phyloP scores from a whole-genome alignment of 345 rosid species.

The Cardamine resedifolia region DNA sequence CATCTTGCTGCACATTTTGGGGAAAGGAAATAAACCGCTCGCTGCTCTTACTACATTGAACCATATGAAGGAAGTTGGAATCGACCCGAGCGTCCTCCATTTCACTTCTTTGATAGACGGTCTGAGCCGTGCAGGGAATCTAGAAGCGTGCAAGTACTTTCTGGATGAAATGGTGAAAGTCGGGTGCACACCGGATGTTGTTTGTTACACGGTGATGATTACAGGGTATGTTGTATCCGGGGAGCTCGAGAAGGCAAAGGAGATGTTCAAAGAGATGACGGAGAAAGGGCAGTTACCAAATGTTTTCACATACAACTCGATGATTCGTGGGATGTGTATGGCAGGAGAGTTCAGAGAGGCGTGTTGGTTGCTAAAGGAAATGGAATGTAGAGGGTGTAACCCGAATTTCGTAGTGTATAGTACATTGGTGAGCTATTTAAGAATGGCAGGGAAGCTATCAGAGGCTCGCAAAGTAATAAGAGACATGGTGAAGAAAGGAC shows the following conservation, averaged over 20 bases:
- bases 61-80: conserved; percentile 77
- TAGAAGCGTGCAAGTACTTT: conserved; percentile 77
- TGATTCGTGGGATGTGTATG: conserved; percentile 85
- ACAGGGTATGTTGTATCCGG: conserved; percentile 67
- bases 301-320: conserved; percentile 77
- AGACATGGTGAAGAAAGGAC: conserved; percentile 70
- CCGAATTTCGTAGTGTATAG: conserved; percentile 86
- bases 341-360: conserved; percentile 71
- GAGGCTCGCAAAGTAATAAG: conserved; percentile 71
- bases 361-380: conserved; percentile 67
- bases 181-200: conserved; percentile 75
- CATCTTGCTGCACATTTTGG: conserved; percentile 78
- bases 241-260: conserved; percentile 69
- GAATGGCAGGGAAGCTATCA: conserved; percentile 69
- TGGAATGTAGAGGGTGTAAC: conserved; percentile 81
- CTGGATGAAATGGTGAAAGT: conserved; percentile 66
- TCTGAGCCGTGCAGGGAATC: conserved; percentile 79
- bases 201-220: conserved; percentile 83
- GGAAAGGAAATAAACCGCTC: conserved; percentile 77
- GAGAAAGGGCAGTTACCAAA: conserved; percentile 68
- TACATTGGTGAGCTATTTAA: conserved; percentile 70
- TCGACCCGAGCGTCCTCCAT: conserved; percentile 65
- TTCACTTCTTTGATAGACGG: conserved; percentile 93
- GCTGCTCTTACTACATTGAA: conserved; percentile 73
- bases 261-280: conserved; percentile 65